Evolutionary conservation across 371 early-diverging fungal genomes (phyloP).

Genomic region (Rhizopus delemar): DNA sequence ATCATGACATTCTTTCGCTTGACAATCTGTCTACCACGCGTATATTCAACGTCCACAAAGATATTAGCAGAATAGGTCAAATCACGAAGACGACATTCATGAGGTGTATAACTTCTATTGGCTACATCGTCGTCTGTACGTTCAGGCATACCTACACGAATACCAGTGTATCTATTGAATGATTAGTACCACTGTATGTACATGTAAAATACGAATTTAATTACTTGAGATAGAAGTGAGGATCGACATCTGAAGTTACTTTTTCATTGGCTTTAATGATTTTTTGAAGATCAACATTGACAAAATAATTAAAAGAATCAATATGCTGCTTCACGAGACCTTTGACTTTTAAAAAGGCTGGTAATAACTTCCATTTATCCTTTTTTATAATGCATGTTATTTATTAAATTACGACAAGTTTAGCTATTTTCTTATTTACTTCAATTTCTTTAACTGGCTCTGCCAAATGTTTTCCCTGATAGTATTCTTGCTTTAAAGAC

Average conservation of each 20-base stretch:
- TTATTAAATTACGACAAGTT: neutral
- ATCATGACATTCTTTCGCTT: constrained; percentile 87
- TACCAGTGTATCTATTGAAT: constrained; percentile 80
- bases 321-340: constrained; percentile 99
- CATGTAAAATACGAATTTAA: constrained; percentile 1
- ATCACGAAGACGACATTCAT: constrained; percentile 99
- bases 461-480: constrained; percentile 47
- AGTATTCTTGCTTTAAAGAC: constrained; percentile 43
- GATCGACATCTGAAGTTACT: constrained; percentile 99
- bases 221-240: constrained; percentile 94
- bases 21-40: constrained; percentile 87
- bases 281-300: constrained; percentile 93
- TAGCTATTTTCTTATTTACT: constrained; percentile 21
- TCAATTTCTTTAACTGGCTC: constrained; percentile 56
- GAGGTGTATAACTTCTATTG: constrained; percentile 87
- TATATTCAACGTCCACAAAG: constrained; percentile 97
- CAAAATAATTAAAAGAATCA: constrained; percentile 99
- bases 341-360: constrained; percentile 96
- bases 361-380: constrained; percentile 98
- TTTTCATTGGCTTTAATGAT: constrained; percentile 95
- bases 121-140: constrained; percentile 78
- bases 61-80: constrained; percentile 97
- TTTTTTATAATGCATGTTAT: constrained; percentile 22
- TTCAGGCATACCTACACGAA: constrained; percentile 89
- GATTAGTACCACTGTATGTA: neutral